Base-by-base conservation (phyloP, 495 filamentous ascomycete genomes). In the Lichina pygmaea region DNA sequence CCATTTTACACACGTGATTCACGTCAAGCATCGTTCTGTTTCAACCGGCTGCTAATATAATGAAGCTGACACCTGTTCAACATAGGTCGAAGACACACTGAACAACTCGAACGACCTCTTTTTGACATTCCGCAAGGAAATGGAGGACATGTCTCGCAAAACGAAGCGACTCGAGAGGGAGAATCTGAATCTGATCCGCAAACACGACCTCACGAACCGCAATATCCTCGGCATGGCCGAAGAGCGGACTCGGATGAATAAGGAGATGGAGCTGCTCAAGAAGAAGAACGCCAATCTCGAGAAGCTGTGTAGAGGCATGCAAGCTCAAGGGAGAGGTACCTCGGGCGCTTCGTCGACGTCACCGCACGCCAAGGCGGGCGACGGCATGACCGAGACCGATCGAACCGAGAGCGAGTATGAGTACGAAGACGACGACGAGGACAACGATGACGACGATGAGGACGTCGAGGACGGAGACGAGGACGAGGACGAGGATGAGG, bases 91-190 rank as follows among this genome's bases (percentile, higher is more conserved):
- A 68, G 91, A 97, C 60, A 95, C 89, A 5, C 67, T 97, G 15
- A 97, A 97, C 59, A 95, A 94, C 59, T 91, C 81, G 59, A 97
- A 97, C 66, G 89, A 95, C 58, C 71, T 97, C 44, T 97, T 95
- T 58, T 67, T 94, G 41, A 95, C 89, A 0, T 97, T 97, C 62
- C 77, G 89, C 34, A 95, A 93, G 62, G 89, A 97, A 60, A 95
- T 97, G 91, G 89, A 97, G 61, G 89, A 95, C 56, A 95, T 95
- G 91, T 93, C 85, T 0, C 94, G 94, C 65, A 95, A 95, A 66
- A 94, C 89, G 6, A 94, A 95, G 58, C 77, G 89, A 12, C 67
- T 97, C 30, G 89, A 97, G 58, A 92, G 93, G 57, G 91, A 97
- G 55, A 97, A 97, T 53, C 73, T 85, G 50, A 78, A 72, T 33